Conservation (phyloP, 2,329 filamentous ascomycete species). For the Neoarthrinium moseri region DNA sequence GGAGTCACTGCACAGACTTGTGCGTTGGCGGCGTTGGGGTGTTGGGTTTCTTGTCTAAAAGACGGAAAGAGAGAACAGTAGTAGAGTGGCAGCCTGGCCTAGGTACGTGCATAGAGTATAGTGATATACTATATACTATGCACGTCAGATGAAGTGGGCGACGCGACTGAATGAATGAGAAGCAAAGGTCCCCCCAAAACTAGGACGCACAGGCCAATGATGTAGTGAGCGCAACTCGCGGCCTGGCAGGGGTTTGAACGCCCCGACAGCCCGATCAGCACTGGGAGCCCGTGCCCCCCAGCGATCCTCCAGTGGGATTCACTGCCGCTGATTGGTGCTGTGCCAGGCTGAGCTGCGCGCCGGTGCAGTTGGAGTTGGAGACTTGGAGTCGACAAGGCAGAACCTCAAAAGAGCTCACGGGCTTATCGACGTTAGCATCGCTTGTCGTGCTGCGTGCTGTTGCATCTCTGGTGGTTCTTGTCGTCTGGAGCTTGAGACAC, state of each 20-base stretch:
- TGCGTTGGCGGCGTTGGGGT: too few relatives aligned
- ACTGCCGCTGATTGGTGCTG: constrained; percentile 5
- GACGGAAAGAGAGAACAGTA: too few relatives aligned
- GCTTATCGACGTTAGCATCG: background rate
- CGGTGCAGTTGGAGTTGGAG: background rate
- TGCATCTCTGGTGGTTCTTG: background rate
- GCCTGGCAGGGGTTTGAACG: background rate
- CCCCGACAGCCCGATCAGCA: background rate
- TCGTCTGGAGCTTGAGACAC: background rate
- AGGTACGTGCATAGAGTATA: too few relatives aligned
- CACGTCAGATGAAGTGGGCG: too few relatives aligned
- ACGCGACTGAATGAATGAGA: background rate
- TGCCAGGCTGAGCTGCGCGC: background rate
- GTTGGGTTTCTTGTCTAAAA: too few relatives aligned
- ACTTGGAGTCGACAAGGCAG: constrained; percentile 6
- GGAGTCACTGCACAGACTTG: too few relatives aligned
- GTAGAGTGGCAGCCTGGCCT: too few relatives aligned
- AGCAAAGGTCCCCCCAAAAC: background rate
- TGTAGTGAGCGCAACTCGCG: constrained; percentile 9
- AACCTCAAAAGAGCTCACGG: constrained; percentile 5
- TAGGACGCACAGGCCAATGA: constrained; percentile 12
- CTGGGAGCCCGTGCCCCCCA: background rate
- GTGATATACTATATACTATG: too few relatives aligned
- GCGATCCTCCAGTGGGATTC: background rate
- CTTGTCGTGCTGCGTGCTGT: background rate